These are phyloP conservation scores for Penicillium sp. DNA, from an alignment of 2,329 filamentous ascomycete genomes.

Conservation along the genomic window DNA sequence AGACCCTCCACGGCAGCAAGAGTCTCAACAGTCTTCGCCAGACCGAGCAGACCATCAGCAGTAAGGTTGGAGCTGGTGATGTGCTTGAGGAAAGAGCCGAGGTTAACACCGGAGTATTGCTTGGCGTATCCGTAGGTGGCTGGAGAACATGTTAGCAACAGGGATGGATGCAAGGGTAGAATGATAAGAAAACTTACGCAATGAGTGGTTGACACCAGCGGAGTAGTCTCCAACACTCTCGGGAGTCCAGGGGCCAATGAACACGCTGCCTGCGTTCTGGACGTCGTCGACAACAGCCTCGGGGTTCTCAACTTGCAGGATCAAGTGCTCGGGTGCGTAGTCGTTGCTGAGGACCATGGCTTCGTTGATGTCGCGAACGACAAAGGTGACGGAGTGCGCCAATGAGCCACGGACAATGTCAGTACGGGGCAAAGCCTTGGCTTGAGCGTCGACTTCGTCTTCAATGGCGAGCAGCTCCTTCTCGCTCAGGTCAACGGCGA, in stretches of 20 bases:
- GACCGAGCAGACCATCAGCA: conserved; percentile 78
- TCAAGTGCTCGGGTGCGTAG: conserved; percentile 95
- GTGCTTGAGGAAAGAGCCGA: conserved; percentile 95
- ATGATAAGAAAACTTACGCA: conserved; percentile 66
- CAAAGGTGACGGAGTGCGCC: conserved; percentile 85
- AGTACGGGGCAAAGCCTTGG: conserved; percentile 81
- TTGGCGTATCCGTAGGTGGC: conserved; percentile 97
- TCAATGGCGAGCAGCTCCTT: conserved; percentile 79
- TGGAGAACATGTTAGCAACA: conserved; percentile 42
- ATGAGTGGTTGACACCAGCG: conserved; percentile 93
- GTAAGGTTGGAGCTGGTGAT: conserved; percentile 94
- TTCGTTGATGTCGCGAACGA: conserved; percentile 69
- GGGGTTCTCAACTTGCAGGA: conserved; percentile 81
- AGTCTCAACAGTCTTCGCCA: conserved; percentile 90
- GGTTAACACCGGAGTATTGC: conserved; percentile 96
- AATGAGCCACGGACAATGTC: conserved; percentile 92
- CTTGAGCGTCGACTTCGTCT: conserved; percentile 85
- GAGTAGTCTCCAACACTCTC: conserved; percentile 98
- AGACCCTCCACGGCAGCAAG: conserved; percentile 91
- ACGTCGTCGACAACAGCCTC: conserved; percentile 74
- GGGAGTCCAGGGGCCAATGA: conserved; percentile 93
- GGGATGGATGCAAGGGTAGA: background rate
- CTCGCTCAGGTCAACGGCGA: conserved; percentile 78
- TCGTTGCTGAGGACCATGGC: conserved; percentile 84
- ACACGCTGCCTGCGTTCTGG: conserved; percentile 92